Evolutionary conservation across 148 eudicot species (phyloP), one percentile per base, ranked within the genome.

Genomic region (Salicornia ramosissima): DNA sequence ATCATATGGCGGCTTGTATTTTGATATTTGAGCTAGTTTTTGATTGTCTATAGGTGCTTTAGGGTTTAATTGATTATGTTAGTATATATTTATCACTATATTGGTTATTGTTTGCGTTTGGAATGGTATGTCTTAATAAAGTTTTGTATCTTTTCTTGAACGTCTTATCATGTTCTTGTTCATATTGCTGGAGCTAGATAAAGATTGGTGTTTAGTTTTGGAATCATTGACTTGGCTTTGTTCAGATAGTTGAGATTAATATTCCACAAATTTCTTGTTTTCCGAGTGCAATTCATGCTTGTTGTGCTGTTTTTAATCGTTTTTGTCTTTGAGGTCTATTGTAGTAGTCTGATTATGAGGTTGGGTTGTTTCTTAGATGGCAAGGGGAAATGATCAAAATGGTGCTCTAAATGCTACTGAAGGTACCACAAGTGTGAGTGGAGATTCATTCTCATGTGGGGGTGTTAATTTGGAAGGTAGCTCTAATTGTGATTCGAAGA

Each of bases 311-410:
- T 36, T 16, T 31, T 29, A 0, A 30, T 61, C 29, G 43, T 73
- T 42, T 62, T 62, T 61, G 58, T 14, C 18, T 50, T 61, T 30
- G 8, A 29, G 34, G 18, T 28, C 18, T 31, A 33, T 45, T n/a
- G 33, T 1, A 71, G 33, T 49, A 51, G 47, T 52, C 40, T 72
- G 2, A 69, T 69, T 57, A 30, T 55, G 26, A 22, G 69, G n/a
- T 53, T 53, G 67, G 68, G 75, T 70, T 77, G 77, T 59, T 39
- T 80, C 28, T 29, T 59, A 85, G 87, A 89, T 89, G 96, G 85
- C n/a, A n/a, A n/a, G n/a, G n/a, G n/a, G 77, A 77, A 73, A 61
- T 58, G 69, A 78, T 69, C 74, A 75, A 31, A 65, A 28, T 58
- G 83, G 75, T 78, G 77, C 64, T 65, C 64, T 68, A 33, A 63